A percentile compares a stretch with the other conserved stretches of the same genome.
Evolutionary conservation across 805 yeast species (phyloP).

Genomic region (Wickerhamomyces kurtzmanii): DNA sequence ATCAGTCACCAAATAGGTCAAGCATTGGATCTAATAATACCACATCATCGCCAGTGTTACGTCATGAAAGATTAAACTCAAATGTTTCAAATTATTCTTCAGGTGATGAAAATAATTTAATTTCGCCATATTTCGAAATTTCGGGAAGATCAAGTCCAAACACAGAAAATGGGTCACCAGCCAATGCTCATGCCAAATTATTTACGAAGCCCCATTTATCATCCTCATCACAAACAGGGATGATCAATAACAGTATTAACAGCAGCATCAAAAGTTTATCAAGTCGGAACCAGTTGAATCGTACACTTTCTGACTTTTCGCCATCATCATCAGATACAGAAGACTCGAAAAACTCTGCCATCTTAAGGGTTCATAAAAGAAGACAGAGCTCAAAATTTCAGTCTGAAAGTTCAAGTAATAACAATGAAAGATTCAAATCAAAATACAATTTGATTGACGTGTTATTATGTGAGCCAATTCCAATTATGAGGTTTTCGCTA

Average conservation of each 20-base stretch:
- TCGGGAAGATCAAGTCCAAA: slow-evolving; percentile 25
- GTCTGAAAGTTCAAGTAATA: slow-evolving; percentile 7
- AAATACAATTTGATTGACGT: slow-evolving; percentile 60
- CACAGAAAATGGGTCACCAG: slow-evolving; percentile 19
- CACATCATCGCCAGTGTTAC: slow-evolving; percentile 16
- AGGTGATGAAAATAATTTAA: slow-evolving; percentile 19
- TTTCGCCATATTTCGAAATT: slow-evolving; percentile 8
- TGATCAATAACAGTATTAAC: slow-evolving; percentile 2
- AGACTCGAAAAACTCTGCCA: slow-evolving; percentile 38
- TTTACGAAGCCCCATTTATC: slow-evolving; percentile 10
- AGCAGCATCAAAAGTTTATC: slow-evolving; percentile 5
- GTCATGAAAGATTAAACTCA: slow-evolving; percentile 24
- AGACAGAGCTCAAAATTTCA: slow-evolving; percentile 36
- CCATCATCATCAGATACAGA: slow-evolving; percentile 61
- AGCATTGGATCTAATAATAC: slow-evolving; percentile 9
- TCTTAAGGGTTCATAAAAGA: slow-evolving; percentile 41
- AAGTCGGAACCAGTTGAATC: slow-evolving; percentile 12
- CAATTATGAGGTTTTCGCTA: slow-evolving; percentile 64
- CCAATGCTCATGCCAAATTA: neutral
- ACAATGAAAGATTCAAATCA: slow-evolving; percentile 13
- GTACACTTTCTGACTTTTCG: slow-evolving; percentile 24
- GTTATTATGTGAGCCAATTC: slow-evolving; percentile 79
- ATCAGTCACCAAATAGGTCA: slow-evolving; percentile 21
- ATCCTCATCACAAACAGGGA: slow-evolving; percentile 4
- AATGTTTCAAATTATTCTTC: slow-evolving; percentile 22